Evolutionary conservation across 1,139 yeast species (phyloP), one percentile per base, ranked within the genome.

Genomic region (Scheffersomyces stambukii): DNA sequence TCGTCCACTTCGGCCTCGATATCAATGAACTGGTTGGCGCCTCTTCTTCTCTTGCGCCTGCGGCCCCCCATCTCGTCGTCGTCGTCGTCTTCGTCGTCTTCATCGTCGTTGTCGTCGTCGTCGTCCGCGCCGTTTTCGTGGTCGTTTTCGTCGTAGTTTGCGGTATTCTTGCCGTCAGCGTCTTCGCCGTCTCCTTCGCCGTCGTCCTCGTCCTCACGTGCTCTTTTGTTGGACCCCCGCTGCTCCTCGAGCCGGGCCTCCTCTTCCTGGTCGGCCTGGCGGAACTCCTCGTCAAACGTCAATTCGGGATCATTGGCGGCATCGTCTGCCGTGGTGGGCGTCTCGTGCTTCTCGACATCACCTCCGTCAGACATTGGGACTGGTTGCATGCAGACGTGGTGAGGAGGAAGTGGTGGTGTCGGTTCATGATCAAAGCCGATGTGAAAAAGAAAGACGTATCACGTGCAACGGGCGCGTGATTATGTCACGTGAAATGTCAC

Each of bases 1-100:
- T 91, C 97, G 54, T 93, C 96, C 35, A 91, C 99, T 54, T 91
- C 98, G 36, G 99, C 99, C 67, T 91, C 98, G 33, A 91, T 94
- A 82, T 91, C 99, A 60, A 91, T 73, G 58, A 91, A 91, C 66
- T 84, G 91, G 57, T 91, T 91, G 46, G 88, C 78, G 29, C 79
- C 75, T 54, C 81, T 77, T 48, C 81, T 69, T 54, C 78, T 71
- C 59, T 81, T 69, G 55, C 76, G 75, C 54, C 68, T 65, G 19
- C 61, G 56, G 33, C 61, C 50, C 3, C 60, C 59, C 6, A 58
- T 57, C 10, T 55, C 67, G n/a, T 64, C 74, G 2, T 68, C 74
- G 1, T 70, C 76, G 1, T 70, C 77, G 0, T 70, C 76, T 0
- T 68, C 73, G 1, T 63, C 80, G 4, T 71, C 84, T 10, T 64